Percentiles rank a stretch among this genome's conserved stretches.
Conservation (phyloP, 345 rosid species). For the Capsella bursapastoris region DNA sequence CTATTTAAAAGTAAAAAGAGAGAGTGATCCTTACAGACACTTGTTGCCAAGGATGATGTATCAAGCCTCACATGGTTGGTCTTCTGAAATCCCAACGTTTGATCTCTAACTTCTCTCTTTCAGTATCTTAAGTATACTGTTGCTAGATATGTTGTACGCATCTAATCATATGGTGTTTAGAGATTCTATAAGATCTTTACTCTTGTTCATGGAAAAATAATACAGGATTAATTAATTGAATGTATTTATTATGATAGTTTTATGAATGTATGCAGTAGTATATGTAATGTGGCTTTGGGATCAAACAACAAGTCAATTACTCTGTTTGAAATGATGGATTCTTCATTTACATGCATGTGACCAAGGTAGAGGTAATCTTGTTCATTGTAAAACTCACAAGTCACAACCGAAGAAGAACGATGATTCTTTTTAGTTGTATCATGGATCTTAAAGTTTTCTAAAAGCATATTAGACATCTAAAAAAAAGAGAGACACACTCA, state of each 20-base stretch:
- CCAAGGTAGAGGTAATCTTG: slow-evolving; percentile 6
- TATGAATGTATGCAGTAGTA: too few relatives aligned
- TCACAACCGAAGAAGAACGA: slow-evolving; percentile 21
- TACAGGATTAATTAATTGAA: too few relatives aligned
- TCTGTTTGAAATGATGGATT: not conserved
- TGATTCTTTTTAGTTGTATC: too few relatives aligned
- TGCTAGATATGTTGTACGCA: slow-evolving; percentile 2
- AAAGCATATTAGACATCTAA: too few relatives aligned
- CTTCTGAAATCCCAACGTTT: slow-evolving; percentile 67
- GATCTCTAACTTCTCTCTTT: not conserved
- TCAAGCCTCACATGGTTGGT: slow-evolving; percentile 54
- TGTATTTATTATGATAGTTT: too few relatives aligned
- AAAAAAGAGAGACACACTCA: too few relatives aligned
- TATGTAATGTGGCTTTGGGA: too few relatives aligned
- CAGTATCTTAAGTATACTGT: not conserved
- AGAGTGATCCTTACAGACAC: slow-evolving; percentile 69
- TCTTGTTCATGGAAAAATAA: not conserved
- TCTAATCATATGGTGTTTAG: not conserved
- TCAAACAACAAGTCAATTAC: too few relatives aligned
- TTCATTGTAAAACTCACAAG: too few relatives aligned
- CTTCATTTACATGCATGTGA: slow-evolving; percentile 8
- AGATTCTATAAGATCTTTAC: not conserved
- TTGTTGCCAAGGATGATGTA: slow-evolving; percentile 54
- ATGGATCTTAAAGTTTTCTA: too few relatives aligned
- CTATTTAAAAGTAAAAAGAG: slow-evolving; percentile 67